phyloP scores from a whole-genome alignment of 345 rosid species.

The Citrus unshiu region DNA sequence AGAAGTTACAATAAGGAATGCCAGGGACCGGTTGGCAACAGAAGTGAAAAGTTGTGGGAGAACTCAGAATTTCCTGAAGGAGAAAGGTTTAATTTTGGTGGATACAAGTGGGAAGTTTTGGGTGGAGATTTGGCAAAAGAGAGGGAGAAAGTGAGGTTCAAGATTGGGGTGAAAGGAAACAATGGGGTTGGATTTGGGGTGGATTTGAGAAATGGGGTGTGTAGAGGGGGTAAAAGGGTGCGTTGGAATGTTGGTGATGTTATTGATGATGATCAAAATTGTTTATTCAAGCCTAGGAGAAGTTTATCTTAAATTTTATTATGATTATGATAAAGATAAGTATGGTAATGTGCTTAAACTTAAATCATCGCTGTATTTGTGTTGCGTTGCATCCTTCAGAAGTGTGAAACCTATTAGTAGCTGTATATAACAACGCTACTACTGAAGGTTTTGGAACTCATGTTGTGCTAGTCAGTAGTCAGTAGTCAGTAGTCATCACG shows the following conservation, averaged over 20 bases:
- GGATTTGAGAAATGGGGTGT: neutral
- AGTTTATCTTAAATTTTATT: too few species aligned
- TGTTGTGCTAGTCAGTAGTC: too few species aligned
- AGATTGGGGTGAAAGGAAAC: neutral
- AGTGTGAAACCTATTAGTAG: too few species aligned
- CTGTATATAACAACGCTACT: too few species aligned
- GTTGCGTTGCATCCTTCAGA: too few species aligned
- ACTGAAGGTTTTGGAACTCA: too few species aligned
- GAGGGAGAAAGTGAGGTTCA: constrained; percentile 23
- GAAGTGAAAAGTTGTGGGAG: constrained; percentile 25
- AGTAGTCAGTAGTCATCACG: too few species aligned
- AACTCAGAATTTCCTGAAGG: constrained; percentile 4
- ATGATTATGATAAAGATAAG: too few species aligned
- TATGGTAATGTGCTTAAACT: too few species aligned
- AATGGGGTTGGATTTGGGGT: neutral
- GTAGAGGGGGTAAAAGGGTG: constrained; percentile 4
- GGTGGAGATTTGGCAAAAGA: constrained; percentile 16
- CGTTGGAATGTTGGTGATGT: constrained; percentile 3
- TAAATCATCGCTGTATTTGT: too few species aligned
- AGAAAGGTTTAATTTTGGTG: neutral
- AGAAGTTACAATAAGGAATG: neutral
- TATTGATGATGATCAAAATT: neutral
- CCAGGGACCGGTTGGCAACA: neutral
- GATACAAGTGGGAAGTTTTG: neutral
- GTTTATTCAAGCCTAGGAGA: neutral